Evolutionary conservation across 495 filamentous ascomycete species (phyloP), one percentile per base, ranked within the genome.

Genomic region (Venustampulla echinocandica): DNA sequence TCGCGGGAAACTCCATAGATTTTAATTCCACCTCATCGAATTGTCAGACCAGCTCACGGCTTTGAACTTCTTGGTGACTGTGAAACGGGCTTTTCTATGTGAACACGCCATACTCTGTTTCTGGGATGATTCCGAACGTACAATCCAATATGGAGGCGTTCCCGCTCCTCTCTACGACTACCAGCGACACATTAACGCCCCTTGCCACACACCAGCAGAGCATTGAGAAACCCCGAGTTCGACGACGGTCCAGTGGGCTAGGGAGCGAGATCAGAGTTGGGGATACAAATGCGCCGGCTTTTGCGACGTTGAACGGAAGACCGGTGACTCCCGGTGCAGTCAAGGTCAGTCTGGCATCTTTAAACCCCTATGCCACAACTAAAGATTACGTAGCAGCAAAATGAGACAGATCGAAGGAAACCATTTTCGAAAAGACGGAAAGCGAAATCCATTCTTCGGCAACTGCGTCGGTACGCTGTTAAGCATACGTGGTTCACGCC

Each of bases 401-500:
- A 42, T 35, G 53, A 54, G 0, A 45, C 41, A 47, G 57, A 60
- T 32, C 52, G 64, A 11, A 64, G 60, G 47, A 69, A 70, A 52
- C 69, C 64, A 35, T 64, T 66, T 47, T 74, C 69, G 19, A 77
- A 75, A 60, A 67, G 73, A 42, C 69, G 75, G 45, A 77, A 76
- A 61, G 75, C 70, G 14, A 78, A 76, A 38, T 79, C 77, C 10
- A 57, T 75, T 44, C 69, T 85, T 47, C 79, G 79, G 43, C 79
- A 81, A 54, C 81, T 75, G 65, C 82, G 78, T 58, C 67, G 76
- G 51, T 75, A 68, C 45, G 77, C 77, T 46, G 60, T 87, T 53
- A 82, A 81, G 59, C 81, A 87, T 61, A 89, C 84, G 32, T 89
- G 83, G 82, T 71, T 90, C 43, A 75, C 84, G 38, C 92, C 93